Evolutionary conservation across 2,329 filamentous ascomycete genomes (phyloP), one percentile per base, ranked within the genome.

Genomic region (Dothideomycetidae sp.): DNA sequence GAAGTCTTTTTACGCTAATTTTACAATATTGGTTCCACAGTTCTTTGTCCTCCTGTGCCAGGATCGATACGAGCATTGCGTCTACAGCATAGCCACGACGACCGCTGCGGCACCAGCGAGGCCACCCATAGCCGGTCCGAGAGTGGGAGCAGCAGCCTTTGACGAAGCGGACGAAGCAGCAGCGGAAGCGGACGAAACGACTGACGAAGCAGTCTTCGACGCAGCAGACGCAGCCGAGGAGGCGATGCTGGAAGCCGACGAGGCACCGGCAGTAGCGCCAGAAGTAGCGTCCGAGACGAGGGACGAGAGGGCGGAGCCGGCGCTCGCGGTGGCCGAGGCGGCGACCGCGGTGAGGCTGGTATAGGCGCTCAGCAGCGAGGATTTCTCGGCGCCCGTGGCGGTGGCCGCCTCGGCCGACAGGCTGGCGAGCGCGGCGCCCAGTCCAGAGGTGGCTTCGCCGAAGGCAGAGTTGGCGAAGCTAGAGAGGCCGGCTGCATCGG

Each of bases 321-420:
- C 31, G 12, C 12, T 16, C 5, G 9, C 4, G 16, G 31, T 33
- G 11, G 16, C 9, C 10, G n/a, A 16, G 16, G 28, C 31, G 7
- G 28, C 29, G 17, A 16, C 36, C 3, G 36, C 31, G 21, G 11
- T 10, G n/a, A 29, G 12, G 10, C 26, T 12, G 29, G 36, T 32
- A 30, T 38, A 38, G 11, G 28, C 16, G 36, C 36, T 38, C 16
- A 21, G 36, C 36, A 38, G 12, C 5, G 13, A 12, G 17, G 28
- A 32, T 12, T 31, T 13, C 29, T n/a, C 21, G 18, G 29, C 11
- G 11, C 36, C 36, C 17, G 36, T 38, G 9, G 36, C 36, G 18
- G 36, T 32, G 30, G 36, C 36, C 10, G 29, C 29, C 11, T 15
- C 36, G 29, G 36, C 29, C 15, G 36, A 38, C 3, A 38, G 36